Evolutionary conservation across 2,329 filamentous ascomycete genomes (phyloP).

Genomic region (Aspergillus floridensis): DNA sequence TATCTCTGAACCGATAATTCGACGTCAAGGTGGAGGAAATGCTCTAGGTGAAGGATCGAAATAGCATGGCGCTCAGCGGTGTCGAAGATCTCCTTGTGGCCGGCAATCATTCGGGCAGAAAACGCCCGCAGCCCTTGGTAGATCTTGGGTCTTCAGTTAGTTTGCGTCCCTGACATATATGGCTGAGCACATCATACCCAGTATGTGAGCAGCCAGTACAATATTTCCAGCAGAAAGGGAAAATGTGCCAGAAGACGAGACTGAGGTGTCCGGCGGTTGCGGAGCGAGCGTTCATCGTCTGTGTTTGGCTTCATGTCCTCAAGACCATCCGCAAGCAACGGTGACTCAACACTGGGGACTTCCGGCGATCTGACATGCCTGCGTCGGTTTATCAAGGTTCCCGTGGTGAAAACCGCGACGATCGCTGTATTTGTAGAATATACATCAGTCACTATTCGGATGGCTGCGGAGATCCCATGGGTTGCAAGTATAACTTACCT

Average conservation of each 20-base stretch:
- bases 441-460: neutral
- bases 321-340: slow-evolving; percentile 10
- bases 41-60: slow-evolving; percentile 42
- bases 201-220: slow-evolving; percentile 34
- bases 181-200: slow-evolving; percentile 22
- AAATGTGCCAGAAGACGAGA: slow-evolving; percentile 26
- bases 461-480: neutral
- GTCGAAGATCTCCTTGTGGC: slow-evolving; percentile 39
- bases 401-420: slow-evolving; percentile 13
- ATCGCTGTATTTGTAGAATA: slow-evolving; percentile 10
- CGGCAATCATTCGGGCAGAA: slow-evolving; percentile 43
- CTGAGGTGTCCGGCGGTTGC: slow-evolving; percentile 15
- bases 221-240: slow-evolving; percentile 34
- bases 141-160: slow-evolving; percentile 19
- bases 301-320: slow-evolving; percentile 4
- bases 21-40: slow-evolving; percentile 38
- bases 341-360: slow-evolving; percentile 13
- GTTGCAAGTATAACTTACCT: slow-evolving; percentile 14
- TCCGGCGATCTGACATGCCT: slow-evolving; percentile 4
- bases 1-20: slow-evolving; percentile 43
- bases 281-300: neutral
- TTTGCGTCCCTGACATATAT: neutral
- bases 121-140: slow-evolving; percentile 48
- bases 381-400: slow-evolving; percentile 16
- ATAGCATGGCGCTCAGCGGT: slow-evolving; percentile 43